These are phyloP conservation scores for Nissolia schottii DNA, from an alignment of 306 rosid species.

Conservation along the genomic window DNA sequence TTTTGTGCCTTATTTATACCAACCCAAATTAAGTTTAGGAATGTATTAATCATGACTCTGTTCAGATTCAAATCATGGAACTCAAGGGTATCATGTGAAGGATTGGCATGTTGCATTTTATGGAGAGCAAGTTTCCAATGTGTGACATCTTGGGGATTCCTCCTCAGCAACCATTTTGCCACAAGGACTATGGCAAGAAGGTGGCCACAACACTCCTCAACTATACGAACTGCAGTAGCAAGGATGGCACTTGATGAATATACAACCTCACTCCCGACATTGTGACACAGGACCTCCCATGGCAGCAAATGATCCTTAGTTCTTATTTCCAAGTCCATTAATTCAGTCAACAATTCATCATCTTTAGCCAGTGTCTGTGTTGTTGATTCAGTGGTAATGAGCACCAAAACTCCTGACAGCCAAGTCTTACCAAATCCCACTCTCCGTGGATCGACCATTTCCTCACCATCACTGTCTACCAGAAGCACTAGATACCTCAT, in stretches of 20 bases:
- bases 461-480: background rate
- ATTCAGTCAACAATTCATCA: background rate
- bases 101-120: background rate
- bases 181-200: background rate
- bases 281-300: background rate
- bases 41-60: background rate
- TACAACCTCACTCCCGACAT: too few species aligned
- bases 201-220: conserved; percentile 4
- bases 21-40: background rate
- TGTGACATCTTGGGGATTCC: background rate
- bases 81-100: background rate
- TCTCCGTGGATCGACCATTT: background rate
- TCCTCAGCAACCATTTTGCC: background rate
- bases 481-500: background rate
- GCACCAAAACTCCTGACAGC: background rate
- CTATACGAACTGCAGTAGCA: background rate
- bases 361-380: too few species aligned
- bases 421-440: background rate
- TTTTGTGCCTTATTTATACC: background rate
- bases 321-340: background rate
- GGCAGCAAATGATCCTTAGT: background rate
- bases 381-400: background rate
- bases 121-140: background rate
- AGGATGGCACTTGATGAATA: background rate
- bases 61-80: background rate